A percentile compares a stretch with the other conserved stretches of the same genome.
Conservation (phyloP, 495 filamentous ascomycete genomes). For the Aspergillus homomorphus region DNA sequence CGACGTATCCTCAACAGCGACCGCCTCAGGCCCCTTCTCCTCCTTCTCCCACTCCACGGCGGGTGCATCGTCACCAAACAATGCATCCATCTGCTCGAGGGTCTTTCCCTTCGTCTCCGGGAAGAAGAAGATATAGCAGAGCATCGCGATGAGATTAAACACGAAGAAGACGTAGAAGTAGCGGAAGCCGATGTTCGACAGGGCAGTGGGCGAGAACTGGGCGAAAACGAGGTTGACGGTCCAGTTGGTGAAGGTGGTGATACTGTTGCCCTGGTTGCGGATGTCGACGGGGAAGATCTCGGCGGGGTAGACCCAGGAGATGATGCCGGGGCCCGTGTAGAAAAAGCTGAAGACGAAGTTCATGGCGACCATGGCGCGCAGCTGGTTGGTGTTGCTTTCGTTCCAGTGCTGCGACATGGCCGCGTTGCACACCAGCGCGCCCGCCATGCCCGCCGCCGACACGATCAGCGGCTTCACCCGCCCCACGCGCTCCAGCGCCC, state of each 20-base stretch:
- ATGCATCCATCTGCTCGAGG: slow-evolving; percentile 51
- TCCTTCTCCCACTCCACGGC: not conserved
- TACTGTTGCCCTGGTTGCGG: slow-evolving; percentile 46
- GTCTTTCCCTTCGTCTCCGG: slow-evolving; percentile 50
- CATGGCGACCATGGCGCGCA: slow-evolving; percentile 20
- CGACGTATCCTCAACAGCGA: not conserved
- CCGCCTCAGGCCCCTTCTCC: not conserved
- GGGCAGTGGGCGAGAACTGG: slow-evolving; percentile 48
- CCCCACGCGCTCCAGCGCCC: slow-evolving; percentile 16
- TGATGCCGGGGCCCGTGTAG: slow-evolving; percentile 38
- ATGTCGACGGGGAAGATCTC: slow-evolving; percentile 54
- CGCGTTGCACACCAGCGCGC: slow-evolving; percentile 15
- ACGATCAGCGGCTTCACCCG: slow-evolving; percentile 18
- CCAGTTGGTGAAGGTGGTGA: slow-evolving; percentile 52
- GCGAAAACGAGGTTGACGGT: slow-evolving; percentile 50
- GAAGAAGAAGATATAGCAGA: slow-evolving; percentile 42
- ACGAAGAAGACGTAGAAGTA: slow-evolving; percentile 51
- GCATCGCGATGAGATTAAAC: slow-evolving; percentile 40
- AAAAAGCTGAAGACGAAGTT: slow-evolving; percentile 20
- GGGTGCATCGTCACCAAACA: slow-evolving; percentile 40
- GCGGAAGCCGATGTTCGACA: slow-evolving; percentile 42
- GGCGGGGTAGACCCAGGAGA: slow-evolving; percentile 55
- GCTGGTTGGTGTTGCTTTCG: slow-evolving; percentile 9
- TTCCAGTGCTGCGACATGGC: slow-evolving; percentile 15
- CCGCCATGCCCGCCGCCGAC: slow-evolving; percentile 8